Conservation (phyloP, 2,329 filamentous ascomycete genomes). For the Volutella citrinella region DNA sequence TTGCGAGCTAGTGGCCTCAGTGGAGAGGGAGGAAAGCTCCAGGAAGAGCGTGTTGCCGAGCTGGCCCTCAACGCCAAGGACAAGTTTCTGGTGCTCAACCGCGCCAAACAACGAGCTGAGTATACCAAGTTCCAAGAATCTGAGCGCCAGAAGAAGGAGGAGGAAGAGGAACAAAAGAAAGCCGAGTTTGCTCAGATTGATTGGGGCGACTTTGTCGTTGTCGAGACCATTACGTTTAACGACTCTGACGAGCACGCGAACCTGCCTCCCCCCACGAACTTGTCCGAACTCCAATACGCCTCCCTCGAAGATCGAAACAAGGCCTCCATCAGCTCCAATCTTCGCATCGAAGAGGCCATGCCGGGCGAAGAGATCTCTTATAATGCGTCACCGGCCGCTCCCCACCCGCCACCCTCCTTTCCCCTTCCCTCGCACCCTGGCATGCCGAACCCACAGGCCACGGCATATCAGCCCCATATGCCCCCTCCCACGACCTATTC, state of each 20-base stretch:
- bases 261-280: conserved; percentile 82
- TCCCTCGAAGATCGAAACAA: conserved; percentile 94
- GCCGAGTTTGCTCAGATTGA: conserved; percentile 80
- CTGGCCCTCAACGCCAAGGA: conserved; percentile 73
- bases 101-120: conserved; percentile 81
- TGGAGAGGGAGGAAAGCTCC: conserved; percentile 63
- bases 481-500: conserved; percentile 36
- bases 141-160: conserved; percentile 85
- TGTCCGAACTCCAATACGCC: conserved; percentile 89
- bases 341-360: conserved; percentile 93
- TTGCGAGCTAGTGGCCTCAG: conserved; percentile 66
- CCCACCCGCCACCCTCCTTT: conserved; percentile 31
- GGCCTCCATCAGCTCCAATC: conserved; percentile 76
- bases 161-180: conserved; percentile 79
- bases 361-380: conserved; percentile 69
- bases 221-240: conserved; percentile 90
- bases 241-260: conserved; percentile 83
- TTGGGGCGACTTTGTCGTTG: conserved; percentile 96
- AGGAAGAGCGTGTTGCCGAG: conserved; percentile 69
- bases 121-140: conserved; percentile 81
- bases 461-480: conserved; percentile 32
- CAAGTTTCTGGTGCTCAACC: conserved; percentile 74
- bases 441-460: conserved; percentile 37
- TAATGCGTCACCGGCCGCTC: conserved; percentile 43
- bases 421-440: conserved; percentile 45